A percentile compares a stretch with the other conserved stretches of the same genome.
Conservation (phyloP, 176 grass and related monocot genomes). For the Puya raimondii region DNA sequence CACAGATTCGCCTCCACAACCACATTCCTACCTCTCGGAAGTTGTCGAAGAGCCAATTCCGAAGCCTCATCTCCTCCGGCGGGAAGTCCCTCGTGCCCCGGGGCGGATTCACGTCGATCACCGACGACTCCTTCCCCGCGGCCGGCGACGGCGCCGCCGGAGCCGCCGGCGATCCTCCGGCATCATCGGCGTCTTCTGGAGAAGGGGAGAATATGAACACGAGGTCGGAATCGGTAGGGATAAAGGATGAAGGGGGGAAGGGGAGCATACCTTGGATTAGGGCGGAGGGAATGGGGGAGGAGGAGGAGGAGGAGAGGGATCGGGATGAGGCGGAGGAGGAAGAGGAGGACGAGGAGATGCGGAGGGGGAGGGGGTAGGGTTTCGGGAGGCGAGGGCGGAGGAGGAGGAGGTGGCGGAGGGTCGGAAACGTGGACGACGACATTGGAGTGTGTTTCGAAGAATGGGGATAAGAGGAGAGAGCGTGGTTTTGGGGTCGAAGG, state of each 20-base stretch:
- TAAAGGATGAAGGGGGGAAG: not conserved
- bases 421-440: slow-evolving; percentile 14
- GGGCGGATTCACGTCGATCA: slow-evolving; percentile 76
- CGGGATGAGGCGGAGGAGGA: slow-evolving; percentile 2
- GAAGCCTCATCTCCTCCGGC: slow-evolving; percentile 78
- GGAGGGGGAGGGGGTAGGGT: not conserved
- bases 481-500: too few relatives aligned
- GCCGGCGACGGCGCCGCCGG: too few relatives aligned
- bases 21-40: slow-evolving; percentile 51
- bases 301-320: not conserved
- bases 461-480: too few relatives aligned
- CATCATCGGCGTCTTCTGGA: slow-evolving; percentile 25
- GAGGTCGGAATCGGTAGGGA: too few relatives aligned
- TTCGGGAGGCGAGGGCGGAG: slow-evolving; percentile 23
- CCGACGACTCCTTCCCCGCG: slow-evolving; percentile 3
- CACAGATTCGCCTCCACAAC: not conserved
- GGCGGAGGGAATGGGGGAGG: slow-evolving; percentile 9
- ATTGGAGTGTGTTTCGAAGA: too few relatives aligned
- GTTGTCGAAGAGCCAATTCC: slow-evolving; percentile 74
- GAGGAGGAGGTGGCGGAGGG: slow-evolving; percentile 26
- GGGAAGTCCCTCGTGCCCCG: slow-evolving; percentile 81
- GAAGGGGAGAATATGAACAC: not conserved
- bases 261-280: slow-evolving; percentile 22
- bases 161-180: not conserved
- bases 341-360: slow-evolving; percentile 1